Evolutionary conservation across 2,329 filamentous ascomycete species (phyloP), one percentile per base, ranked within the genome.

Genomic region (Basipetospora chlamydospora): DNA sequence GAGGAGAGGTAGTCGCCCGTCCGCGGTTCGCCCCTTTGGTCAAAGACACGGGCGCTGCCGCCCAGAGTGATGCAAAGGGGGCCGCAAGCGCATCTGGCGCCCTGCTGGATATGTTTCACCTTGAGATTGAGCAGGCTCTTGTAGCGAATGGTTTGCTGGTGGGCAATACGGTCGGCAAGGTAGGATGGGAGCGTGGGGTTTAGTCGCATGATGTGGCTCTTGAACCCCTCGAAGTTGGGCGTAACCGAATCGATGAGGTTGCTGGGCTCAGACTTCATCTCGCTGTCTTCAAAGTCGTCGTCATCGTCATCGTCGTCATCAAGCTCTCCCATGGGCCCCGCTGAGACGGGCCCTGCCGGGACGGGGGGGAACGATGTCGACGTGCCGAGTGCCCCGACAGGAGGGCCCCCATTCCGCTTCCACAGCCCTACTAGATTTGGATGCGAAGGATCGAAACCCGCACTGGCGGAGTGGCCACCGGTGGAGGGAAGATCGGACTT

Each of bases 121-220:
- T 75, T 80, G 42, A 67, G 61, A 26, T 74, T 77, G 21, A 88
- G 63, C 12, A 95, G 62, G 20, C 73, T 71, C 54, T 87, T 90
- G 56, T 87, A 93, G 38, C 86, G 73, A 41, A 75, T 64, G 32
- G 79, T 63, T 53, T 94, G 84, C 49, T 93, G 85, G 44, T 83
- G 72, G 0, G 81, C 82, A 45, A 94, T 80, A 31, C 86, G 77
- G 21, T 90, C 80, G 11, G 88, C 71, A 43, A 95, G 64, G 54
- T 75, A 77, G 22, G 66, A 63, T 7, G 44, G 61, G 39, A 93
- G 62, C 9, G 66, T 60, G n/a, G 84, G 83, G 48, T 92, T 92
- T 29, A 92, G 59, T 41, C 71, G 67, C 31, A 75, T 59, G 13
- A 88, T 70, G 49, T 93, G 80, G 17, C 73, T 66, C 44, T 74